phyloP scores from a whole-genome alignment of 805 yeast species.

The Metschnikowia gruessii region DNA sequence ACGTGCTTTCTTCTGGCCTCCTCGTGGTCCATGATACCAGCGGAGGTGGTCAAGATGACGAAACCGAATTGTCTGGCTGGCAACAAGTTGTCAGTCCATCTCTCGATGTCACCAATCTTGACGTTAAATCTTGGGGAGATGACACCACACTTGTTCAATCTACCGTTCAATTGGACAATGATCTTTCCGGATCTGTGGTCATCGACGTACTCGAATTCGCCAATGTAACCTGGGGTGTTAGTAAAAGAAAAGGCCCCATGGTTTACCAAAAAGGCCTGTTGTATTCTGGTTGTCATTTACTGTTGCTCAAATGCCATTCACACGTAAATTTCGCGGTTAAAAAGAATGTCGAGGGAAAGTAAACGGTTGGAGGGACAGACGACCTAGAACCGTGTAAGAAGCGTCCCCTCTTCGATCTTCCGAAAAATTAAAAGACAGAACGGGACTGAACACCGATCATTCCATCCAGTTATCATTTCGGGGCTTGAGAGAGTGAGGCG shows the following conservation, averaged over 20 bases:
- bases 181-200: constrained; percentile 40
- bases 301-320: not conserved
- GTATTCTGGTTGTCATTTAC: not conserved
- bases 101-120: constrained; percentile 91
- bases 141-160: constrained; percentile 86
- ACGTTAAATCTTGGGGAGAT: constrained; percentile 98
- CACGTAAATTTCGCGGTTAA: not conserved
- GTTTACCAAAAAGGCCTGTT: not conserved
- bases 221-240: constrained; percentile 31
- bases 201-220: constrained; percentile 36
- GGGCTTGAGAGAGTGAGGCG: constrained; percentile 26
- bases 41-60: constrained; percentile 97
- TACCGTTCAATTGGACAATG: constrained; percentile 34
- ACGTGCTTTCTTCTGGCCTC: constrained; percentile 99
- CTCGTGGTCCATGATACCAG: constrained; percentile 99
- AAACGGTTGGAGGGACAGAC: constrained; percentile 49
- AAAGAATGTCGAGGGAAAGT: constrained; percentile 60
- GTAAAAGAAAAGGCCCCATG: constrained; percentile 12
- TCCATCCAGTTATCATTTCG: constrained; percentile 99
- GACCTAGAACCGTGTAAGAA: constrained; percentile 61
- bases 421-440: constrained; percentile 98
- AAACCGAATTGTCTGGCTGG: constrained; percentile 99
- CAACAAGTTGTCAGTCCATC: constrained; percentile 97
- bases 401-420: constrained; percentile 66
- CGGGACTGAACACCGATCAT: constrained; percentile 83